Base-by-base conservation (phyloP, 495 filamentous ascomycete genomes). In the Talaromyces proteolyticus region DNA sequence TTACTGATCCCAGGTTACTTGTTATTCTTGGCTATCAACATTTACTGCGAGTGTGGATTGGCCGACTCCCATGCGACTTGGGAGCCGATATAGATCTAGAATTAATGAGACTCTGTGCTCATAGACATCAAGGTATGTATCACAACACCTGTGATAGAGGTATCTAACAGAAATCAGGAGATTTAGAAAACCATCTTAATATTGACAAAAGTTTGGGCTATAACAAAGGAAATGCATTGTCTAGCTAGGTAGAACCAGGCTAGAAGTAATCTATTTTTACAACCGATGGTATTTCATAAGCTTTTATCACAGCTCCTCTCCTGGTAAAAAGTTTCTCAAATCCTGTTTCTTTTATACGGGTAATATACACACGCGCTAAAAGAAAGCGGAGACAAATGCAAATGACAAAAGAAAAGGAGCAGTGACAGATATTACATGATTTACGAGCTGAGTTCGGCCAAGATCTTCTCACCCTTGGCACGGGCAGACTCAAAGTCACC, bases 401-500 rank as follows among this genome's bases (percentile, higher is more conserved):
- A 58, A 47, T 49, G 50, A 54, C 53, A 51, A 47, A 42, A 34
- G 47, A 51, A 50, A 40, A 40, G 22, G 21, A 42, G 29, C 53
- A 57, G 56, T 56, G 57, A 51, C 47, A 48, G 40, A 52, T 56
- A 62, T 55, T 51, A 55, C 64, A 65, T 72, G 68, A 73, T 78
- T 77, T 85, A 86, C 53, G 67, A 76, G 74, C 77, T 79, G 57
- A 98, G 76, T 66, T 96, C 93, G 59, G 93, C 91, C 73, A 97
- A 74, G 77, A 98, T 96, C 90, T 96, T 95, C 85, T 96, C 91
- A 74, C 93, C 93, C 89, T 98, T 98, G 63, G 79, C 86, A 64
- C 88, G 85, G 45, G 92, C 93, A 57, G 88, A 89, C 59, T 89
- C 88, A 59, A 96, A 83, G 77, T 94, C 88, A 61, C 93, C 93